Evolutionary conservation across 2,329 filamentous ascomycete genomes (phyloP).

Genomic region (Thelonectria blattea): DNA sequence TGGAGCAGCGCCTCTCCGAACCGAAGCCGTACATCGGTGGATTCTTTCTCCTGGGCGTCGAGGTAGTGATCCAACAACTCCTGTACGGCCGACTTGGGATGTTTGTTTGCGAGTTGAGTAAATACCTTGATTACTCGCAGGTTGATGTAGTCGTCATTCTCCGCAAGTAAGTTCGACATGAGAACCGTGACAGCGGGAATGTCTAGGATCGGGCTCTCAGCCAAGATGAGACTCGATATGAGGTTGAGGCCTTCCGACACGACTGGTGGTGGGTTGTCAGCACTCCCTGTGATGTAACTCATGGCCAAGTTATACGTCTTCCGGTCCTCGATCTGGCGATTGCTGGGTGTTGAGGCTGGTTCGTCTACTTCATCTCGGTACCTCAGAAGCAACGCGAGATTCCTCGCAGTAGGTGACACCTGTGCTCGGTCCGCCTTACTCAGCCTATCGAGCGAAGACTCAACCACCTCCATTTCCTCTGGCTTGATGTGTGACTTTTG

Average conservation of each 20-base stretch:
- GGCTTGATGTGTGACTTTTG: constrained; percentile 53
- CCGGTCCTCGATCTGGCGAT: constrained; percentile 63
- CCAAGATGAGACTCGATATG: constrained; percentile 61
- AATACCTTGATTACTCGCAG: constrained; percentile 71
- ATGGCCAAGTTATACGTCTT: constrained; percentile 68
- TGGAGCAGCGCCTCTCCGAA: constrained; percentile 72
- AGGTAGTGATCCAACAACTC: constrained; percentile 73
- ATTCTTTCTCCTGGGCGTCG: constrained; percentile 63
- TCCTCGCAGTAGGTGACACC: constrained; percentile 60
- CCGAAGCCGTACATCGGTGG: constrained; percentile 68
- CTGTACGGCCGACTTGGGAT: constrained; percentile 65
- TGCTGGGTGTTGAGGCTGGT: constrained; percentile 46
- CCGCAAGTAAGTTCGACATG: constrained; percentile 67
- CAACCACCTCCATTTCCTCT: constrained; percentile 52
- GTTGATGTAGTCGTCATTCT: constrained; percentile 75
- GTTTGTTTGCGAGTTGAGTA: constrained; percentile 63
- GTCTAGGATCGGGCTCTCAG: constrained; percentile 65
- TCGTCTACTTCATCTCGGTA: constrained; percentile 62
- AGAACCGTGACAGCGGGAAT: constrained; percentile 69
- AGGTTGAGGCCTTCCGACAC: constrained; percentile 69
- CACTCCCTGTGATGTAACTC: constrained; percentile 63
- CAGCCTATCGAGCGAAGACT: constrained; percentile 55
- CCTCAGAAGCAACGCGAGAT: constrained; percentile 60
- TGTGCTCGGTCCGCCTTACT: constrained; percentile 47
- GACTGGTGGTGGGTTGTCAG: constrained; percentile 70